A percentile compares a stretch with the other conserved stretches of the same genome.
These are phyloP conservation scores for Plasmodium inui DNA, from an alignment of 169 alveolate genomes.

Conservation along the genomic window DNA sequence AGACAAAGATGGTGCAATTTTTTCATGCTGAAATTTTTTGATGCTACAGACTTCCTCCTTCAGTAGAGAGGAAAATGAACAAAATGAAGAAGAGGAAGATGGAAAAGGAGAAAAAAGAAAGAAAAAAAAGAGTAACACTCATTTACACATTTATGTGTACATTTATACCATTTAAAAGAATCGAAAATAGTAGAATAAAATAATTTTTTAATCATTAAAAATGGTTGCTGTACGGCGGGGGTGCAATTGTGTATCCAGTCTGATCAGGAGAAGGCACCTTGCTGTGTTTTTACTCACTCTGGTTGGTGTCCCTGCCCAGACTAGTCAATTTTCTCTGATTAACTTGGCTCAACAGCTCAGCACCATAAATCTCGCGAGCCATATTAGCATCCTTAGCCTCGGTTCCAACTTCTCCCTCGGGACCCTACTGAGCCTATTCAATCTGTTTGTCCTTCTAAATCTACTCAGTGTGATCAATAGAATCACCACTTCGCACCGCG, in stretches of 20 bases:
- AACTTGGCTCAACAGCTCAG: not conserved
- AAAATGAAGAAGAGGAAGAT: not conserved
- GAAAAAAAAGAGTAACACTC: not conserved
- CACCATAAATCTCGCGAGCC: not conserved
- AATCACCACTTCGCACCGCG: not conserved
- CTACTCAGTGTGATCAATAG: not conserved
- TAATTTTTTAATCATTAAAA: slow-evolving; percentile 1
- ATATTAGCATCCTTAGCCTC: not conserved
- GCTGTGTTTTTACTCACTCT: slow-evolving; percentile 23
- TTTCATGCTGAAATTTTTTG: not conserved
- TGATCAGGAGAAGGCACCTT: slow-evolving; percentile 40
- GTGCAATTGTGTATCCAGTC: not conserved
- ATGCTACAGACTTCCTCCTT: not conserved
- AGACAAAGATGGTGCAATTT: not conserved
- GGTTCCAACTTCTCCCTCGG: not conserved
- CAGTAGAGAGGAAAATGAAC: not conserved
- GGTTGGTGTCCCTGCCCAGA: not conserved
- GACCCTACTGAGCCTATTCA: not conserved
- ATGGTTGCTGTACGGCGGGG: slow-evolving; percentile 1
- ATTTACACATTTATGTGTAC: not conserved
- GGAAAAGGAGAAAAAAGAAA: not conserved
- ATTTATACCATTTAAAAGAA: not conserved
- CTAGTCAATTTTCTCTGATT: not conserved
- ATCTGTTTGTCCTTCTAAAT: not conserved
- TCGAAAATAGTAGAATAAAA: not conserved